Conservation (phyloP, 2,329 filamentous ascomycete genomes). For the Fusarium xylarioides region DNA sequence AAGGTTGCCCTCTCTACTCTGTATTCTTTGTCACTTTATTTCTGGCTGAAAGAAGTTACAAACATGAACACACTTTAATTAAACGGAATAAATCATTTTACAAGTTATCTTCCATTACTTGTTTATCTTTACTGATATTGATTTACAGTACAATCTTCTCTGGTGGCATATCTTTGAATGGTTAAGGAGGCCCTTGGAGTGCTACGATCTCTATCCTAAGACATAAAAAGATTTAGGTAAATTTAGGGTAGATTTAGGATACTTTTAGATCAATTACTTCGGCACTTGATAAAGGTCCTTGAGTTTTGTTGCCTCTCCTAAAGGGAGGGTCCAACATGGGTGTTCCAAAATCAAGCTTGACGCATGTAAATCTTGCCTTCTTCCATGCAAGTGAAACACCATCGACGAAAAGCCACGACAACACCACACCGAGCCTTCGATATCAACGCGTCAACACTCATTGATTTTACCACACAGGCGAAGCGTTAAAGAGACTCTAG, state of each 20-base stretch:
- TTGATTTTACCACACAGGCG: not conserved
- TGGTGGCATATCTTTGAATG: too few relatives aligned
- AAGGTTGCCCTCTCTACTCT: not conserved
- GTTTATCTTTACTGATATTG: too few relatives aligned
- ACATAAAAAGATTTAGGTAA: not conserved
- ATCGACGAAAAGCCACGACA: not conserved
- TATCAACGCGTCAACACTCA: slow-evolving; percentile 18
- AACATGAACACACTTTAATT: not conserved
- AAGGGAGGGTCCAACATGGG: not conserved
- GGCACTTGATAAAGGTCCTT: not conserved
- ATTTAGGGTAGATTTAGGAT: not conserved
- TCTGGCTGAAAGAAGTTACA: not conserved
- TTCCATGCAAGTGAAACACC: slow-evolving; percentile 19
- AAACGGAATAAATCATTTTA: too few relatives aligned
- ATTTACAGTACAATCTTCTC: not conserved
- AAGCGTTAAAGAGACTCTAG: not conserved
- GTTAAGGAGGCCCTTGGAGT: too few relatives aligned
- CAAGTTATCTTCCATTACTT: not conserved
- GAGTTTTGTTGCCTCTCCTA: not conserved
- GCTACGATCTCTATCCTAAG: not conserved
- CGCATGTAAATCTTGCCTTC: slow-evolving; percentile 5
- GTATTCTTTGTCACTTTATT: not conserved
- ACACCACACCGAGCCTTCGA: not conserved
- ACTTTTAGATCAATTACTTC: not conserved
- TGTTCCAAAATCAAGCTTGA: slow-evolving; percentile 11